Evolutionary conservation across 345 rosid genomes (phyloP).

Genomic region (Passiflora organensis): DNA sequence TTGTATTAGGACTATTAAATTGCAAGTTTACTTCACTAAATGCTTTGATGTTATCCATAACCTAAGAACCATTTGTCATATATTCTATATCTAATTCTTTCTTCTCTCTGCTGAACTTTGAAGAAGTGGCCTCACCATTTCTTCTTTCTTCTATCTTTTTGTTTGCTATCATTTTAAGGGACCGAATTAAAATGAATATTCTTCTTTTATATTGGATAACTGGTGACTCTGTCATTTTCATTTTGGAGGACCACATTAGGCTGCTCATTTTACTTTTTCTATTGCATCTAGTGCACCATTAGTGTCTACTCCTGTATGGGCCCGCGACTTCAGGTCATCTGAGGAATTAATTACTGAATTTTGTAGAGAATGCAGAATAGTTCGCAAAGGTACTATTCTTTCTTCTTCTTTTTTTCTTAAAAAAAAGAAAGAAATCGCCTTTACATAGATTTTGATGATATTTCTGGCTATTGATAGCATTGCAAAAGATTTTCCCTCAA

Average conservation of each 20-base stretch:
- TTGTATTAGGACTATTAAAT: too few species aligned
- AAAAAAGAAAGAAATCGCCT: too few species aligned
- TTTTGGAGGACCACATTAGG: background rate
- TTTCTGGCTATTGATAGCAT: background rate
- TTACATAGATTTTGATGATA: background rate
- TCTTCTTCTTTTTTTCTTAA: too few species aligned
- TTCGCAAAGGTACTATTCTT: conserved; percentile 72
- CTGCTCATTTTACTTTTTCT: conserved; percentile 9
- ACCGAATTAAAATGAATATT: background rate
- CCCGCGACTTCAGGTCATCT: conserved; percentile 68
- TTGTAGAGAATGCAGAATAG: conserved; percentile 95
- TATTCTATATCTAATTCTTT: too few species aligned
- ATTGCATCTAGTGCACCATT: conserved; percentile 68
- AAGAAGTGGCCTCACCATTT: too few species aligned
- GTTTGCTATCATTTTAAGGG: background rate
- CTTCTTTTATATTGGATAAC: background rate
- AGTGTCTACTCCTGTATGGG: conserved; percentile 93
- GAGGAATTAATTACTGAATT: conserved; percentile 92
- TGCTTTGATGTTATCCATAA: too few species aligned
- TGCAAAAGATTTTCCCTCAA: conserved; percentile 3
- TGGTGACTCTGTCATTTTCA: too few species aligned
- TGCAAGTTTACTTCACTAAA: too few species aligned
- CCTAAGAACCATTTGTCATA: too few species aligned
- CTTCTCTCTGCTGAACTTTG: too few species aligned
- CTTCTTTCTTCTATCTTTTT: background rate